Evolutionary conservation across 202 grass and related monocot genomes (phyloP).

Genomic region (Schoenoplectus triqueter): DNA sequence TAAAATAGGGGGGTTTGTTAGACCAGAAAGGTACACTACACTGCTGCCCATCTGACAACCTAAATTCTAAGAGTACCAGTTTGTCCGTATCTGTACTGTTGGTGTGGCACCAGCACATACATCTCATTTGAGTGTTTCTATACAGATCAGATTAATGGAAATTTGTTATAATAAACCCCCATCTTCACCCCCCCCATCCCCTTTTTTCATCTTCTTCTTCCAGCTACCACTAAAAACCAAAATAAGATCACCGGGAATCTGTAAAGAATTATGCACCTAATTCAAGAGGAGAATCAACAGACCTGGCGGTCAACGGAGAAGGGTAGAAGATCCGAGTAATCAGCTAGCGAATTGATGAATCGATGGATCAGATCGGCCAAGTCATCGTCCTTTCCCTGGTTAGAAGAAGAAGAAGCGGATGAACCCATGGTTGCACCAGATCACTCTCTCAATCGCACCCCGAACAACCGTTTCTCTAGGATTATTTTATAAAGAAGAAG

Average conservation of each 20-base stretch:
- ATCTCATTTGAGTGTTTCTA: not conserved
- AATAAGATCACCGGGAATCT: not conserved
- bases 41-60: conserved; percentile 2
- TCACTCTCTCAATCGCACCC: conserved; percentile 22
- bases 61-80: not conserved
- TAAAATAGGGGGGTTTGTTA: not conserved
- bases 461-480: not conserved
- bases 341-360: conserved; percentile 62
- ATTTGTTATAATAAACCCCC: not conserved
- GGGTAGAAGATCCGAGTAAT: conserved; percentile 79
- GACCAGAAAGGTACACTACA: not conserved
- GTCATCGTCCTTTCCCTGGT: conserved; percentile 72
- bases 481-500: not conserved
- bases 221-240: conserved; percentile 21
- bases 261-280: not conserved
- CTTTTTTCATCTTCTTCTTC: not conserved
- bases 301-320: conserved; percentile 95
- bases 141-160: not conserved
- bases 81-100: not conserved
- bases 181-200: not conserved
- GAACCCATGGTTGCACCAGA: conserved; percentile 34
- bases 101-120: not conserved
- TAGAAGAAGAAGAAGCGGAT: conserved; percentile 42
- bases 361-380: conserved; percentile 86
- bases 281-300: conserved; percentile 4